Evolutionary conservation across 805 yeast genomes (phyloP), one percentile per base, ranked within the genome.

Genomic region (Schizosaccharomyces japonicus): DNA sequence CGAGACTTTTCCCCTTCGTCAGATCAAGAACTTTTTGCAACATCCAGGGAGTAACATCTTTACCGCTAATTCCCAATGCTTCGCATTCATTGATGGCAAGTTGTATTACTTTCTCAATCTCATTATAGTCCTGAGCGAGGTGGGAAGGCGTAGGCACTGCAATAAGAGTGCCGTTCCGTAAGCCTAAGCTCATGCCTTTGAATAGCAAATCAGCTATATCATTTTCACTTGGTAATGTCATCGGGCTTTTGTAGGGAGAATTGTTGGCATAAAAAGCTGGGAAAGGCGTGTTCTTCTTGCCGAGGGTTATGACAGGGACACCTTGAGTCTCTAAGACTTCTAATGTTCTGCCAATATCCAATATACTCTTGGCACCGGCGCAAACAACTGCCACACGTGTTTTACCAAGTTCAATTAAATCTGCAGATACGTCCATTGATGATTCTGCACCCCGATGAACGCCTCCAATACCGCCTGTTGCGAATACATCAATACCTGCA

Each of bases 401-500:
- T 49, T 75, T 67, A 1, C 84, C 78, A 48, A 84, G 65, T 57
- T 83, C 95, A 46, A 82, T 85, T 52, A 83, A 68, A 60, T 83
- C 95, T 27, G 46, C 46, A 6, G 46, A 42, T 6, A 42, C 25
- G 25, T 42, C 46, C 46, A 42, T 42, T 25, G 46, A 73, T 27
- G 62, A 53, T 49, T 79, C 78, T 19, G 80, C 87, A 5, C 79
- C 80, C 49, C 81, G 69, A 55, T 83, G 93, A 8, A 82, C 94
- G 19, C 95, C 95, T 19, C 95, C 95, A 17, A 83, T 66, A 0
- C 95, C 95, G 29, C 95, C 95, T 2, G 95, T 84, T 1, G 92
- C 90, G 66, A 83, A 84, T 10, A 84, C 82, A 54, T 72, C 69
- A 53, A 83, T 80, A 0, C 92, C 90, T 0, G 85, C 84, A 55